A percentile compares a stretch with the other conserved stretches of the same genome.
Conservation (phyloP, 306 rosid species). For the Calophaca sinica region DNA sequence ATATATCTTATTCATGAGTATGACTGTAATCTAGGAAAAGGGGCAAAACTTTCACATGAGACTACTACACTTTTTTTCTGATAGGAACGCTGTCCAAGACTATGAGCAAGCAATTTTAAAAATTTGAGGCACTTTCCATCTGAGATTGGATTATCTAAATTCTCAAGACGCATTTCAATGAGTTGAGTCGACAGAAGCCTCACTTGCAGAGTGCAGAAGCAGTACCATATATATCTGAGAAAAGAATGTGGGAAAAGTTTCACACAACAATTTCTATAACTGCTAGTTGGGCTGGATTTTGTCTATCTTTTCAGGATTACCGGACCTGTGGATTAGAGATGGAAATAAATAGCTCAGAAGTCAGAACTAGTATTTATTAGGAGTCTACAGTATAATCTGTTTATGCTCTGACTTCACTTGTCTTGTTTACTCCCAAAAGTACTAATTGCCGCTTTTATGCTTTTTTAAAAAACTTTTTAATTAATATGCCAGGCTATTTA, state of each 20-base stretch:
- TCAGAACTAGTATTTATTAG: too few relatives aligned
- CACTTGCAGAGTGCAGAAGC: conserved; percentile 29
- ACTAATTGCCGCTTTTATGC: not conserved
- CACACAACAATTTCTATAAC: not conserved
- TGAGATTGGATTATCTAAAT: conserved; percentile 23
- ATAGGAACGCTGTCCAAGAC: too few relatives aligned
- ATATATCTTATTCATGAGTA: not conserved
- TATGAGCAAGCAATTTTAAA: not conserved
- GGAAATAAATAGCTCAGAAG: too few relatives aligned
- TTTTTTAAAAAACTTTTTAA: not conserved
- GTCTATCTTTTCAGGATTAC: too few relatives aligned
- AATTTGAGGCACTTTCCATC: too few relatives aligned
- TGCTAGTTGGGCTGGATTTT: too few relatives aligned
- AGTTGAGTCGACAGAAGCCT: not conserved
- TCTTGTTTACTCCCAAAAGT: not conserved
- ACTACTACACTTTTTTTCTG: too few relatives aligned
- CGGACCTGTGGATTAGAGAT: too few relatives aligned
- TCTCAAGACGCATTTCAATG: conserved; percentile 1
- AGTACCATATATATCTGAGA: not conserved
- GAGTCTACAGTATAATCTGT: not conserved
- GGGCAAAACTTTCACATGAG: too few relatives aligned
- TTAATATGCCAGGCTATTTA: too few relatives aligned
- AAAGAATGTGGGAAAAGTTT: conserved; percentile 23
- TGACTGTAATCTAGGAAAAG: not conserved
- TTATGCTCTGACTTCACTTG: not conserved